These are phyloP conservation scores for Naganishia albida DNA, from an alignment of 1,284 basidiomycete species.

Conservation along the genomic window DNA sequence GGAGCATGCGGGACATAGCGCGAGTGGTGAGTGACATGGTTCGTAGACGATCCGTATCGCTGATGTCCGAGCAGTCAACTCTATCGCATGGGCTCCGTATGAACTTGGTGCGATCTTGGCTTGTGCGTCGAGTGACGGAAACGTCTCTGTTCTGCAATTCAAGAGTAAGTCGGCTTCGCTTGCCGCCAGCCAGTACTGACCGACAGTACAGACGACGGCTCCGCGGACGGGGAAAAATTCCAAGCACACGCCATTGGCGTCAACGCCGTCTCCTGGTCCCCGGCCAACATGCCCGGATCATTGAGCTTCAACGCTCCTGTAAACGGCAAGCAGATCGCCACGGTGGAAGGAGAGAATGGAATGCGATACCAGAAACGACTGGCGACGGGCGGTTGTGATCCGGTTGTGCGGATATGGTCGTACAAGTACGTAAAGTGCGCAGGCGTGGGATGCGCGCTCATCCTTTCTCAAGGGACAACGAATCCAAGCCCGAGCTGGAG, in stretches of 20 bases:
- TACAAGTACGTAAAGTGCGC: constrained; percentile 57
- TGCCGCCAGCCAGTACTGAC: neutral
- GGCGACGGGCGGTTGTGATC: constrained; percentile 94
- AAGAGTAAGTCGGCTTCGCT: constrained; percentile 69
- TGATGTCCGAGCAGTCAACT: constrained; percentile 69
- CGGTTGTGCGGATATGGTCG: constrained; percentile 92
- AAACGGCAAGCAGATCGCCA: constrained; percentile 27
- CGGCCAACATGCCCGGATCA: constrained; percentile 81
- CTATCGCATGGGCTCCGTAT: constrained; percentile 96
- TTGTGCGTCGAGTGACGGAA: constrained; percentile 97
- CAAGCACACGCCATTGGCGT: constrained; percentile 94
- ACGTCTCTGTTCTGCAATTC: constrained; percentile 94
- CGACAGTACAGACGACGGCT: constrained; percentile 77
- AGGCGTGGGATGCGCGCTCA: neutral
- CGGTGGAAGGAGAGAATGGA: constrained; percentile 14
- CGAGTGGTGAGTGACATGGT: constrained; percentile 68
- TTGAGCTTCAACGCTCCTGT: constrained; percentile 64
- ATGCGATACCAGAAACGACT: constrained; percentile 66
- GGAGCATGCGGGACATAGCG: constrained; percentile 91
- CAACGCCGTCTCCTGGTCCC: constrained; percentile 97
- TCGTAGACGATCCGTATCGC: neutral
- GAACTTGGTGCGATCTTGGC: constrained; percentile 95
- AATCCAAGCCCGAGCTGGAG: constrained; percentile 58
- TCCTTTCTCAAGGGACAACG: constrained; percentile 15
- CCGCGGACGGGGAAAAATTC: constrained; percentile 94